Percentiles rank a stretch among this genome's conserved stretches.
phyloP scores from a whole-genome alignment of 192 early-diverging fungal species.

The Coemansia sp. region DNA sequence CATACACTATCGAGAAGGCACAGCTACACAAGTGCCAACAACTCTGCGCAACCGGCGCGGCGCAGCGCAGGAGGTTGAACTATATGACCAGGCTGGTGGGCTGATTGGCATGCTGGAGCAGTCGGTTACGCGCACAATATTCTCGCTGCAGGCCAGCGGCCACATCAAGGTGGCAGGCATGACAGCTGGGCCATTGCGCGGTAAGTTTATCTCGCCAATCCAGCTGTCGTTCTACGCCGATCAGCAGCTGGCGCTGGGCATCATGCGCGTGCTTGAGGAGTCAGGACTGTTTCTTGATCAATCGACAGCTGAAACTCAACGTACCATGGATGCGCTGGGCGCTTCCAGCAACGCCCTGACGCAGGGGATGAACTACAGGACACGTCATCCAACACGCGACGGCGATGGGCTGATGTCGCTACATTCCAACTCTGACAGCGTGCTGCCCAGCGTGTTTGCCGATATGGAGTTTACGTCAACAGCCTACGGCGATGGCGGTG shows the following conservation, averaged over 20 bases:
- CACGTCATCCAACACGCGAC: conserved; percentile 22
- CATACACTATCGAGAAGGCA: conserved; percentile 22
- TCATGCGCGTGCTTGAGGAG: conserved; percentile 26
- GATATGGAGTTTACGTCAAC: conserved; percentile 23
- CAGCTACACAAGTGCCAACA: conserved; percentile 19
- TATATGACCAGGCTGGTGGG: conserved; percentile 22
- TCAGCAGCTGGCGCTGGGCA: conserved; percentile 16
- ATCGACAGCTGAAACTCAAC: conserved; percentile 33
- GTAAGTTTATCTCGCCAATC: conserved; percentile 34
- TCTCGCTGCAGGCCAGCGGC: conserved; percentile 25
- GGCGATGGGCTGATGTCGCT: conserved; percentile 20
- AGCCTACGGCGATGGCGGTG: conserved; percentile 5
- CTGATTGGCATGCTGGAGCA: conserved; percentile 43
- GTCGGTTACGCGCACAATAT: conserved; percentile 30
- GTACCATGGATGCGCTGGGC: conserved; percentile 23
- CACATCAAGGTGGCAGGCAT: conserved; percentile 30
- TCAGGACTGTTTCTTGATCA: conserved; percentile 43
- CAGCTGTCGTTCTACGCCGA: conserved; percentile 43
- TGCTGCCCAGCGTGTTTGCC: conserved; percentile 39
- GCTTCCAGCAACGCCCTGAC: conserved; percentile 30
- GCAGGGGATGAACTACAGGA: conserved; percentile 27
- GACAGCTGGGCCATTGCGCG: conserved; percentile 29
- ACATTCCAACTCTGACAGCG: conserved; percentile 29
- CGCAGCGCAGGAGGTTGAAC: conserved; percentile 24
- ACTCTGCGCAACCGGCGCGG: conserved; percentile 34